Evolutionary conservation across 108 stramenopile species (phyloP).

Genomic region (Cyclostephanos invisitatus): DNA sequence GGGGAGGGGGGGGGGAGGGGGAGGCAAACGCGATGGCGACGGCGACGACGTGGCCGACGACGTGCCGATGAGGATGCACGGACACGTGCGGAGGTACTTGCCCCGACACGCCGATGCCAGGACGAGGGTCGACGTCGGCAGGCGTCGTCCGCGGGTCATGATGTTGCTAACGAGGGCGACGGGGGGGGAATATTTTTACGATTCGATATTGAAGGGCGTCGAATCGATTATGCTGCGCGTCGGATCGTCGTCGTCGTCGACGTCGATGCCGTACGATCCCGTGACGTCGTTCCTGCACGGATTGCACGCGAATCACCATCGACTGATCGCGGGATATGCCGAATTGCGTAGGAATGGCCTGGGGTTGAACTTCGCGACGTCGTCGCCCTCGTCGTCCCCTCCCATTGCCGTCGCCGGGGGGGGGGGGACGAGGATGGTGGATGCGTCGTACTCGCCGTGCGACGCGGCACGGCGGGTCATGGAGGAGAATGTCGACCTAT

Average conservation of each 20-base stretch:
- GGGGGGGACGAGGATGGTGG: too few species aligned
- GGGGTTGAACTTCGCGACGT: slow-evolving; percentile 29
- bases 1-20: too few species aligned
- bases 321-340: slow-evolving; percentile 26
- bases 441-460: slow-evolving; percentile 24
- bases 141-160: slow-evolving; percentile 79
- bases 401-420: background rate
- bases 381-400: background rate
- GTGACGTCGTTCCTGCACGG: slow-evolving; percentile 38
- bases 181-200: slow-evolving; percentile 77
- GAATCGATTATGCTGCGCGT: slow-evolving; percentile 21
- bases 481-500: slow-evolving; percentile 44
- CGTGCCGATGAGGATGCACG: slow-evolving; percentile 54
- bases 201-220: slow-evolving; percentile 68
- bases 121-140: slow-evolving; percentile 75
- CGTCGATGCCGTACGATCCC: slow-evolving; percentile 30
- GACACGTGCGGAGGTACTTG: slow-evolving; percentile 79
- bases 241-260: slow-evolving; percentile 6
- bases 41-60: background rate
- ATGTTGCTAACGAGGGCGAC: slow-evolving; percentile 71
- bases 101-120: slow-evolving; percentile 54
- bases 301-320: slow-evolving; percentile 29
- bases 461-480: slow-evolving; percentile 36
- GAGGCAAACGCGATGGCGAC: slow-evolving; percentile 3
- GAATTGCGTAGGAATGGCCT: slow-evolving; percentile 37